A percentile compares a stretch with the other conserved stretches of the same genome.
Conservation (phyloP, 345 rosid genomes). For the Bruguiera parviflora region DNA sequence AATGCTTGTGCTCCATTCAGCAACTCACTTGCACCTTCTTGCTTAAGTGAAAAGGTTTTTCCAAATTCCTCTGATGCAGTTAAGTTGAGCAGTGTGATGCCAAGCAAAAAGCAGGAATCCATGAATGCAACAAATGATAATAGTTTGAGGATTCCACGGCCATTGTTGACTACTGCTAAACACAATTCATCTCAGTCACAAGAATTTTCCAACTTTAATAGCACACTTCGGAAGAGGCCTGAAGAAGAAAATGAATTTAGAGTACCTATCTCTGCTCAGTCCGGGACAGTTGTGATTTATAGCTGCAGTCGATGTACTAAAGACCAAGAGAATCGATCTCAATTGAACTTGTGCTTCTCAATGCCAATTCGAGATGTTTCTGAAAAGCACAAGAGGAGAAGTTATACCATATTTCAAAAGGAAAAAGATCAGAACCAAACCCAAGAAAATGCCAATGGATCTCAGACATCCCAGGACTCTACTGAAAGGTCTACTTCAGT, state of each 20-base stretch:
- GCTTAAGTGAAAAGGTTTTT: constrained; percentile 42
- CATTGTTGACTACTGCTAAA: constrained; percentile 30
- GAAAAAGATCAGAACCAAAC: constrained; percentile 19
- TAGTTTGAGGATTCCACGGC: constrained; percentile 23
- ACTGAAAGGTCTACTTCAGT: constrained; percentile 24
- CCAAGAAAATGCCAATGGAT: constrained; percentile 23
- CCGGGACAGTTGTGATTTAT: constrained; percentile 17
- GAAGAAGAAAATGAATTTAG: constrained; percentile 35
- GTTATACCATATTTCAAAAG: constrained; percentile 14
- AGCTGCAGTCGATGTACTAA: constrained; percentile 19
- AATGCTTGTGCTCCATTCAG: constrained; percentile 26
- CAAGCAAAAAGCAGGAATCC: constrained; percentile 17
- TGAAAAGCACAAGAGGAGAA: constrained; percentile 28
- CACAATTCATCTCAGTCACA: constrained; percentile 28
- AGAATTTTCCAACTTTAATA: constrained; percentile 36
- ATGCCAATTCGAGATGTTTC: constrained; percentile 33
- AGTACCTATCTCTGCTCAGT: constrained; percentile 28
- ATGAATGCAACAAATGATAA: constrained; percentile 19
- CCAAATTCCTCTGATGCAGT: constrained; percentile 24
- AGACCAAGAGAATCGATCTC: constrained; percentile 15
- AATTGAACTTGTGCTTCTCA: constrained; percentile 34
- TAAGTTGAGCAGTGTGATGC: constrained; percentile 12
- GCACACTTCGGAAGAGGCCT: constrained; percentile 27
- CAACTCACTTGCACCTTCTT: constrained; percentile 35
- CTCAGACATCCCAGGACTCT: constrained; percentile 18